phyloP scores from a whole-genome alignment of 2,329 filamentous ascomycete genomes.

The Alternaria infectoria region DNA sequence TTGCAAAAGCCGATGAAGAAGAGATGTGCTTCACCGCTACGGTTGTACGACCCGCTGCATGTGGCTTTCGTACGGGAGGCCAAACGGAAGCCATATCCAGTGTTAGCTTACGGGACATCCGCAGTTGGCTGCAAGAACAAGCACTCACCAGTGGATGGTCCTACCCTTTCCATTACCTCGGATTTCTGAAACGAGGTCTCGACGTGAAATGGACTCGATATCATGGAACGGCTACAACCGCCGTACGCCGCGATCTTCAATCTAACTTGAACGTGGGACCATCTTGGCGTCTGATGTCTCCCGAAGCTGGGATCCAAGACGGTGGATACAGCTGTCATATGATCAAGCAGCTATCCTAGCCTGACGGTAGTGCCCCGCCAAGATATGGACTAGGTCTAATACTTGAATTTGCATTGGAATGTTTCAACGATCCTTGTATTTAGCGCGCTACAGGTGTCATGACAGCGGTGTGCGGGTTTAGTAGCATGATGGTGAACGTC shows the following conservation, averaged over 20 bases:
- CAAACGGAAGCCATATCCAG: conserved; percentile 22
- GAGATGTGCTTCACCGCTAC: conserved; percentile 36
- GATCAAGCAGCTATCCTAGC: conserved; percentile 35
- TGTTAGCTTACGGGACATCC: conserved; percentile 10
- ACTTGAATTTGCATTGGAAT: conserved; percentile 23
- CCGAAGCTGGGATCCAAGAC: conserved; percentile 29
- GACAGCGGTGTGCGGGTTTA: conserved; percentile 13
- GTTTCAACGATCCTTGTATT: conserved; percentile 14
- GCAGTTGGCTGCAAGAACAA: conserved; percentile 17
- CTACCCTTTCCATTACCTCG: conserved; percentile 19
- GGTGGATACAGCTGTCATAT: conserved; percentile 42
- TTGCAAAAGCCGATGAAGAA: conserved; percentile 4
- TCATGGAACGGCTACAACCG: conserved; percentile 13
- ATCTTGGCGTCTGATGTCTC: conserved; percentile 20
- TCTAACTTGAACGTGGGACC: conserved; percentile 15
- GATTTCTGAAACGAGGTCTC: conserved; percentile 37
- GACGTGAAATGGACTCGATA: conserved; percentile 13
- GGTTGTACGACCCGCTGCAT: conserved; percentile 36
- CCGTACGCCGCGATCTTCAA: conserved; percentile 11
- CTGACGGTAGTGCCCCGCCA: conserved; percentile 30
- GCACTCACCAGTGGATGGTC: conserved; percentile 14
- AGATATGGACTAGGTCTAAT: conserved; percentile 24
- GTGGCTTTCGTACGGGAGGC: conserved; percentile 21
- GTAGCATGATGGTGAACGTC: conserved; percentile 1
- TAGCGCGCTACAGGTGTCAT: conserved; percentile 11